phyloP scores from a whole-genome alignment of 495 filamentous ascomycete species.

The Annulohypoxylon stygium region DNA sequence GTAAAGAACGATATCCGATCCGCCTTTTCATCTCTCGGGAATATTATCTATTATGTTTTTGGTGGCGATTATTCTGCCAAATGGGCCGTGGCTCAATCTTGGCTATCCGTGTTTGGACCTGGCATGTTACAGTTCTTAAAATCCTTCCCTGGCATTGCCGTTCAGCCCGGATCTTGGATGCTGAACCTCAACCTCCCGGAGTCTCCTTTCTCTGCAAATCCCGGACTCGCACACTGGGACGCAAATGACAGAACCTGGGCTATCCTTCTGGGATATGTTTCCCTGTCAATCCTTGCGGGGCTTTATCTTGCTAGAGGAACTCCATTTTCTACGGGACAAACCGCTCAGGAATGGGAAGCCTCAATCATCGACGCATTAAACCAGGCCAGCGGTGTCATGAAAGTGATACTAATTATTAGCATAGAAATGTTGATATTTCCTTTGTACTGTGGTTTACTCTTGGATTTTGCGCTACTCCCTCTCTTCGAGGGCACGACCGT shows the following conservation, averaged over 20 bases:
- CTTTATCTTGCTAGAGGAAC: slow-evolving; percentile 80
- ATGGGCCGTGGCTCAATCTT: slow-evolving; percentile 21
- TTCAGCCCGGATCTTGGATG: slow-evolving; percentile 60
- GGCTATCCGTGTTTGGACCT: slow-evolving; percentile 7
- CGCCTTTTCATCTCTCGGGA: slow-evolving; percentile 43
- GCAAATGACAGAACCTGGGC: slow-evolving; percentile 82
- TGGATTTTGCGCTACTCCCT: slow-evolving; percentile 89
- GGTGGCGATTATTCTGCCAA: slow-evolving; percentile 52
- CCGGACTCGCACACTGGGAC: slow-evolving; percentile 79
- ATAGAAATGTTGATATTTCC: slow-evolving; percentile 99
- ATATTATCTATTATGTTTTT: slow-evolving; percentile 49
- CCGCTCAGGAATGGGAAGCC: slow-evolving; percentile 79
- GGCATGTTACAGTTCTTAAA: slow-evolving; percentile 16
- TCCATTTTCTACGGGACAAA: slow-evolving; percentile 72
- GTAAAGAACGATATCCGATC: slow-evolving; percentile 54
- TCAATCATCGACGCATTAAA: slow-evolving; percentile 84
- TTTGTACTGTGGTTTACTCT: slow-evolving; percentile 90
- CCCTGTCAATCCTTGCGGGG: slow-evolving; percentile 77
- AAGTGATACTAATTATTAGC: slow-evolving; percentile 97
- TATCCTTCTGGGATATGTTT: slow-evolving; percentile 82
- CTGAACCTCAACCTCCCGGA: slow-evolving; percentile 63
- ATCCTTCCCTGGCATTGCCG: slow-evolving; percentile 16
- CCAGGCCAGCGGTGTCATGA: slow-evolving; percentile 96
- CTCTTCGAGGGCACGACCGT: slow-evolving; percentile 85
- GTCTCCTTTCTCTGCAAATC: slow-evolving; percentile 61